Percentiles rank a stretch among this genome's conserved stretches.
Conservation (phyloP, 768 basidiomycete genomes). For the Russula olivacea region DNA sequence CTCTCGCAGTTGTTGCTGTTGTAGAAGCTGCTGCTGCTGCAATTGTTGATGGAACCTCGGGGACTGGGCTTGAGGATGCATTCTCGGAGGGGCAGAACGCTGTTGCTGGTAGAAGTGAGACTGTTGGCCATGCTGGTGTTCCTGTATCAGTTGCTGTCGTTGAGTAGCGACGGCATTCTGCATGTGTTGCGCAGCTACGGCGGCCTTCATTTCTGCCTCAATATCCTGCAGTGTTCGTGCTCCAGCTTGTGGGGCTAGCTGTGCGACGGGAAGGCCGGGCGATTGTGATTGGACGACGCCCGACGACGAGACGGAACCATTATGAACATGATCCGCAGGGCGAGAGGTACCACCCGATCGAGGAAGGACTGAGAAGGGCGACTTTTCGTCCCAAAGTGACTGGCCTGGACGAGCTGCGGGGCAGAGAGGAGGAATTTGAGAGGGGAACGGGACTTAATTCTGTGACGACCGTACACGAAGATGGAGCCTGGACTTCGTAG, state of each 20-base stretch:
- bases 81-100: slow-evolving; percentile 65
- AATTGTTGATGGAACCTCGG: slow-evolving; percentile 78
- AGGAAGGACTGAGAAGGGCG: slow-evolving; percentile 64
- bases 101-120: slow-evolving; percentile 38
- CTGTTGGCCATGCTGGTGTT: slow-evolving; percentile 32
- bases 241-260: slow-evolving; percentile 29
- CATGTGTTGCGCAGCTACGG: slow-evolving; percentile 35
- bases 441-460: slow-evolving; percentile 25
- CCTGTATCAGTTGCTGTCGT: slow-evolving; percentile 35
- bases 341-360: slow-evolving; percentile 28
- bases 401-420: slow-evolving; percentile 50
- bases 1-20: slow-evolving; percentile 64
- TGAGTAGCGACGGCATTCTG: slow-evolving; percentile 29
- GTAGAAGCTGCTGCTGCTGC: slow-evolving; percentile 56
- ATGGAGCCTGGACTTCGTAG: slow-evolving; percentile 19
- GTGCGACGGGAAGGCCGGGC: slow-evolving; percentile 24
- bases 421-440: slow-evolving; percentile 33
- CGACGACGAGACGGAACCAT: slow-evolving; percentile 23
- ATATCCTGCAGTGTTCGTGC: slow-evolving; percentile 67
- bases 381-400: slow-evolving; percentile 79
- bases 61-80: slow-evolving; percentile 69
- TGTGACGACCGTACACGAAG: slow-evolving; percentile 31
- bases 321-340: slow-evolving; percentile 28
- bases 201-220: slow-evolving; percentile 75
- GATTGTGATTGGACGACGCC: slow-evolving; percentile 17